Evolutionary conservation across 2,329 filamentous ascomycete genomes (phyloP), one percentile per base, ranked within the genome.

Genomic region (Mycosphaerelloides madeirae): DNA sequence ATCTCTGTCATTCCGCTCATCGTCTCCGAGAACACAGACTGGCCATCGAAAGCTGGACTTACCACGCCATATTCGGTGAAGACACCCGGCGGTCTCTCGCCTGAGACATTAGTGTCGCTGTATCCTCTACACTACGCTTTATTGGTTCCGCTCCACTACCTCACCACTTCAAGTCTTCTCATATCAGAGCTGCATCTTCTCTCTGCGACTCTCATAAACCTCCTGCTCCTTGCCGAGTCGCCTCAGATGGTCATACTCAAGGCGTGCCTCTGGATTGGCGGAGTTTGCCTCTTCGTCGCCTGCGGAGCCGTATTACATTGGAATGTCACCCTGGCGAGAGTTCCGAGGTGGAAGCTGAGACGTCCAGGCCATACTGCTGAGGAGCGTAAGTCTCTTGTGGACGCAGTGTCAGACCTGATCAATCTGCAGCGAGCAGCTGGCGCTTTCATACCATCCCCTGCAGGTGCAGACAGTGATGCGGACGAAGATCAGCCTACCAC

Each of bases 321-420:
- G 85, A 89, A 87, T 35, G 84, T 97, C 41, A 78, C 84, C 19
- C 71, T 98, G 49, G 90, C 91, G 39, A 78, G 91, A 45, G 87
- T 97, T 14, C 93, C 93, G 2, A 88, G 82, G 57, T 96, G 91
- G 88, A 85, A 90, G 33, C 90, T 97, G 58, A 78, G 81, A 56
- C 79, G 82, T 43, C 69, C 74, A 11, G 70, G 69, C 3, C 65
- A 68, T 20, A 62, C 70, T 15, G 65, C 68, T 29, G 65, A 63
- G 51, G 66, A 68, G 39, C 65, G 63, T 15, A 68, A 70, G 41
- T 68, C 66, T 5, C 69, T 75, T 25, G 52, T 74, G 6, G 62
- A 69, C 42, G 60, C 65, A 0, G 54, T 73, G 4, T 66, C 66
- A 12, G 57, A 69, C 19, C 47, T 65, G 11, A 59, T 62, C 33